Base-by-base conservation (phyloP, 1,139 yeast genomes). In the Trichomonascaceae sp. region DNA sequence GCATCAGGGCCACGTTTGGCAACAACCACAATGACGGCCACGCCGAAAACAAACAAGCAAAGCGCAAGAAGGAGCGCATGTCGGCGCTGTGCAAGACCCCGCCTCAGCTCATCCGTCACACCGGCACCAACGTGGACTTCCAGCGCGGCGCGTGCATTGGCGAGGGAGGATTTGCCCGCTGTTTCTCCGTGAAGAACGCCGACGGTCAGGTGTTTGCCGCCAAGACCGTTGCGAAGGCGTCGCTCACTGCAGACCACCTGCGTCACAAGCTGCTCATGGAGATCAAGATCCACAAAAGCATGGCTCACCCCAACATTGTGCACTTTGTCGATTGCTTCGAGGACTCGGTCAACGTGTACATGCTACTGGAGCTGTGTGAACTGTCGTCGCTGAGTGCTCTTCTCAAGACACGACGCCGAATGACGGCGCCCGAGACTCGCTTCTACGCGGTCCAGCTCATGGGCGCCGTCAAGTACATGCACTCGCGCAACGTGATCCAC, bases 131-230 rank as follows among this genome's bases (percentile, higher is more conserved):
- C 36, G 70, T 82, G 52, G 93, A 85, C 49, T 89, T 82, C 58
- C 82, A 82, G 48, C 74, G 98, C 54, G 97, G 97, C 2, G 69
- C 69, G 39, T 85, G 87, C 47, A 65, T 92, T 27, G 99, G 99
- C 22, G 98, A 85, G 51, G 99, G 99, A 39, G 99, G 99, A 0
- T 92, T 92, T 65, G 99, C 98, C 14, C 75, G 98, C 54, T 92
- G 98, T 56, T 92, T 92, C 62, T 96, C 89, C 57, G 92, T 92
- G 68, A 82, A 80, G 54, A 94, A 84, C 56, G 78, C 87, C 42
- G 43, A 53, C 16, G 97, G 97, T 26, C 74, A 76, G 51, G 71
- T 84, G 3, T 89, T 69, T 59, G 99, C 98, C 18, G 99, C 99
- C 25, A 92, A 92, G 53, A 92, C 98, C 0, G 93, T 92, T 29